Evolutionary conservation across 2,329 filamentous ascomycete species (phyloP).

Genomic region (Dryadomyces quercivorus): DNA sequence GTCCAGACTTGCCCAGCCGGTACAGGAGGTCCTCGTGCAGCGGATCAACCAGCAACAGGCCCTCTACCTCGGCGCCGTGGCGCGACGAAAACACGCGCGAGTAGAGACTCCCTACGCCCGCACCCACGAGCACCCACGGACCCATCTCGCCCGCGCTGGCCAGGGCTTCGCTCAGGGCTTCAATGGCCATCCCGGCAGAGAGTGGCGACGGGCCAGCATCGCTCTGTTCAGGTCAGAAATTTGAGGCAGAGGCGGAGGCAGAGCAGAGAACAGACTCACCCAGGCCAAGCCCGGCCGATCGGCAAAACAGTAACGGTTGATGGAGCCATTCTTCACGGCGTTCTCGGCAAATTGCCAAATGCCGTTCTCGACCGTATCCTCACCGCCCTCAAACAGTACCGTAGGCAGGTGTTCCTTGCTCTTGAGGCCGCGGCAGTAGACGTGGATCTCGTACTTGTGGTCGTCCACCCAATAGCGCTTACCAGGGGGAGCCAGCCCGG

Average conservation of each 20-base stretch:
- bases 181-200: constrained; percentile 84
- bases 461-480: constrained; percentile 69
- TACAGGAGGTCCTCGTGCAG: constrained; percentile 77
- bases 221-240: constrained; percentile 25
- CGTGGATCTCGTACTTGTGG: constrained; percentile 74
- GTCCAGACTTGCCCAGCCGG: constrained; percentile 50
- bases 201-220: constrained; percentile 91
- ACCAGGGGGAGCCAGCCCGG: constrained; percentile 61
- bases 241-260: neutral
- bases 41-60: constrained; percentile 76
- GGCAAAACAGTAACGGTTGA: constrained; percentile 85
- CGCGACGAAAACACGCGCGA: constrained; percentile 83
- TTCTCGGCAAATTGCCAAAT: constrained; percentile 71
- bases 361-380: constrained; percentile 64
- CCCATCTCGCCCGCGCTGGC: constrained; percentile 69
- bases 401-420: constrained; percentile 55
- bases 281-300: constrained; percentile 85
- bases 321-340: constrained; percentile 66
- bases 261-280: constrained; percentile 22
- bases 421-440: constrained; percentile 71
- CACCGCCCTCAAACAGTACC: constrained; percentile 74
- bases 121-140: constrained; percentile 79
- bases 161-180: constrained; percentile 78
- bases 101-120: constrained; percentile 79
- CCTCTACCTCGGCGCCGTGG: constrained; percentile 61